Conservation (phyloP, 495 filamentous ascomycete genomes). For the Aspergillus cristatus region DNA sequence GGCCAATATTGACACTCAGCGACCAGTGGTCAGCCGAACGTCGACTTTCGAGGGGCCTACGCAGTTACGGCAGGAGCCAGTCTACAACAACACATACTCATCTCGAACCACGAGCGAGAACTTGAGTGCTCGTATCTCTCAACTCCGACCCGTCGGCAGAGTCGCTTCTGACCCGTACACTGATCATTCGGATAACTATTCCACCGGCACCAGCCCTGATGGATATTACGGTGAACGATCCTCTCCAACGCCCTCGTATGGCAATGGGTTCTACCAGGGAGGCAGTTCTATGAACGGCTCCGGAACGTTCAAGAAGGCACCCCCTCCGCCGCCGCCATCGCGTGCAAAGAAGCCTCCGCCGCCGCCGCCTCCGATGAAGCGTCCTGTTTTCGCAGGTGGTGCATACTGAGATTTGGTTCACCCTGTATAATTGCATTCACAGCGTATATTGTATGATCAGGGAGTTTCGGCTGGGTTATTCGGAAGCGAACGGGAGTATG, state of each 20-base stretch:
- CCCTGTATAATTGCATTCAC: too few relatives aligned
- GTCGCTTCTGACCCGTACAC: conserved; percentile 49
- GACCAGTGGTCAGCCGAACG: conserved; percentile 38
- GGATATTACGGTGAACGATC: conserved; percentile 43
- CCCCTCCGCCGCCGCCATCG: conserved; percentile 76
- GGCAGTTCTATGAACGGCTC: conserved; percentile 39
- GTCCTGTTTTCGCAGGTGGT: conserved; percentile 24
- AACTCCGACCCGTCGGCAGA: conserved; percentile 32
- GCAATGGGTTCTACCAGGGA: conserved; percentile 48
- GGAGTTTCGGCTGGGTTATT: too few relatives aligned
- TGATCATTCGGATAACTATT: conserved; percentile 49
- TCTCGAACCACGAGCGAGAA: conserved; percentile 53
- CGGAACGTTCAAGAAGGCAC: conserved; percentile 52
- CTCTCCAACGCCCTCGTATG: conserved; percentile 55
- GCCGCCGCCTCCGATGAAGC: conserved; percentile 42
- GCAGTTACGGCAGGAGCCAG: conserved; percentile 41
- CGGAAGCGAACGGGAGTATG: too few relatives aligned
- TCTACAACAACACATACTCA: conserved; percentile 35
- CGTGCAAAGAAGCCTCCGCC: conserved; percentile 70
- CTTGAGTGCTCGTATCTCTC: conserved; percentile 29
- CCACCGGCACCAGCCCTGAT: conserved; percentile 50
- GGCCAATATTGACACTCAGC: conserved; percentile 18
- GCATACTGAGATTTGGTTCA: conserved; percentile 8
- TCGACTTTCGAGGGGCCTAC: conserved; percentile 50
- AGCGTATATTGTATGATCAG: too few relatives aligned